Base-by-base conservation (phyloP, 805 yeast genomes). In the Schwanniomyces sp. region DNA sequence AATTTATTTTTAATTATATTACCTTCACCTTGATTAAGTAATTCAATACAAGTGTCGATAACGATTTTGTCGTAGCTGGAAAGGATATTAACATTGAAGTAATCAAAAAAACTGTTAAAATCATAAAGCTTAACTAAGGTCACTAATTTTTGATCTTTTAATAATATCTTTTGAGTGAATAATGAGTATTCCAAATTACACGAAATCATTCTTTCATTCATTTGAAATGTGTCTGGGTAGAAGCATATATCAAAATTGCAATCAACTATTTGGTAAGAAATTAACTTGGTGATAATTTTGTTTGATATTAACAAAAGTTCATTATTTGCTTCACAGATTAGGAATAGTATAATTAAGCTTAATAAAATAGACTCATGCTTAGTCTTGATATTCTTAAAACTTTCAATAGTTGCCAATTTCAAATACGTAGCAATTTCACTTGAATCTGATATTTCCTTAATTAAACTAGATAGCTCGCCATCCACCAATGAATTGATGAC, bases 1-100 rank as follows among this genome's bases (percentile, higher is more conserved):
- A 85, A 63, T 14, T 66, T 54, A 0, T 65, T 50, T 28, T 74
- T 72, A 50, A 81, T 79, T 5, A 80, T 64, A 5, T 58, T 52
- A 57, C 62, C 61, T 26, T 80, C 70, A 50, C 61, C 65, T 32
- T 54, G 56, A 34, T 58, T 67, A 36, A 65, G 59, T 30, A 63
- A 58, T 25, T 58, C 63, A 24, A 68, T 59, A 25, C 66, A 64
- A 7, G 66, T 63, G 29, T 71, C 71, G 12, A 71, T 69, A 9
- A 73, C 51, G 32, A 80, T 62, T 7, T 68, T 64, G 9, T 56
- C 51, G 41, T 64, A 57, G 34, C 55, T 54, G 1, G 54, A 44
- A 16, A 58, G 49, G 5, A 62, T 45, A 9, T 46, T 41, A n/a
- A 50, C 43, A 36, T 52, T 50, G 27, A 64, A 63, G 44, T 51